phyloP scores from a whole-genome alignment of 2,329 filamentous ascomycete species.

The Harringtonia lauricola region DNA sequence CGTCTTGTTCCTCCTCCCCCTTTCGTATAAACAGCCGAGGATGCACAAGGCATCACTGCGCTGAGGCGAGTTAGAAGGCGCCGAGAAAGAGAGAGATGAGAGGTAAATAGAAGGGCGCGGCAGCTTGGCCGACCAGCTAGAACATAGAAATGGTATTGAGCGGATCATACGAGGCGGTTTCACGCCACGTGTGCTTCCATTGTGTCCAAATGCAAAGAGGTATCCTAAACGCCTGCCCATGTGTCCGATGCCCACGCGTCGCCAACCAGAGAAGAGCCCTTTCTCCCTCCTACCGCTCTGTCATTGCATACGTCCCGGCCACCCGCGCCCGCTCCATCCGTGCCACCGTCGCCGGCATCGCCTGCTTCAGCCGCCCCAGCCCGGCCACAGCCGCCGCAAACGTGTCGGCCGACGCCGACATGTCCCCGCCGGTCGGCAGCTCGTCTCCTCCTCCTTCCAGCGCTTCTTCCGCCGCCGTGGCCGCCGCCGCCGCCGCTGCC shows the following conservation, averaged over 20 bases:
- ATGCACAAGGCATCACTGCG: no score
- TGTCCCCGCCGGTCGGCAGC: neutral
- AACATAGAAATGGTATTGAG: slow-evolving; percentile 1
- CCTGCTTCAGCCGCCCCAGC: slow-evolving; percentile 42
- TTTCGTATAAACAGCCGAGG: slow-evolving; percentile 1
- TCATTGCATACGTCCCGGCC: slow-evolving; percentile 46
- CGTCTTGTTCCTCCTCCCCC: neutral
- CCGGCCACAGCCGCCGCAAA: slow-evolving; percentile 33
- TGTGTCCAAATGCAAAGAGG: neutral
- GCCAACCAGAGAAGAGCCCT: no score
- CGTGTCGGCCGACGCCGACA: slow-evolving; percentile 21
- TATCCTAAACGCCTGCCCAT: no score
- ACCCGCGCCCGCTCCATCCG: slow-evolving; percentile 53
- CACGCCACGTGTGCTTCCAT: neutral
- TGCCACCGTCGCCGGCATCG: slow-evolving; percentile 51
- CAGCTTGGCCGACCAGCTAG: neutral
- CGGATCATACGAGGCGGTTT: neutral
- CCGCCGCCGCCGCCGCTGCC: slow-evolving; percentile 20
- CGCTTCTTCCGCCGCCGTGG: slow-evolving; percentile 2
- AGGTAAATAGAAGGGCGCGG: neutral
- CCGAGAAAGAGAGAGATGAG: neutral
- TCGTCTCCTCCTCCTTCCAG: neutral
- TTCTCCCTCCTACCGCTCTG: slow-evolving; percentile 16
- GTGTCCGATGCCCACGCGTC: no score
- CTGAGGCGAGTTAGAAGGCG: neutral